A percentile compares a stretch with the other conserved stretches of the same genome.
phyloP scores from a whole-genome alignment of 805 yeast genomes.

The Saccharomycopsis sp. region DNA sequence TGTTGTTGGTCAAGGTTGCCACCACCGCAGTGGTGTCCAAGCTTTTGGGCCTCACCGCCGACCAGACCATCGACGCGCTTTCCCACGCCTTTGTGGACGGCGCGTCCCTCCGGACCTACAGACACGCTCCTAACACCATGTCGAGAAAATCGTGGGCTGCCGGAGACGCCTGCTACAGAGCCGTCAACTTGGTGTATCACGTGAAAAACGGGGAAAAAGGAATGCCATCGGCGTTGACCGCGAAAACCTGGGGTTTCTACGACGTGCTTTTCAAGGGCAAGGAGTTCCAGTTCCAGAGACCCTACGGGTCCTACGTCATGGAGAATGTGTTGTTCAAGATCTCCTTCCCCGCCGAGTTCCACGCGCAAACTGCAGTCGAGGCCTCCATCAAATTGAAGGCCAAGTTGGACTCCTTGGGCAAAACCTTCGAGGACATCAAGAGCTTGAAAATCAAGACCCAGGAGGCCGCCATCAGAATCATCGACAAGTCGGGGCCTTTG shows the following conservation, averaged over 20 bases:
- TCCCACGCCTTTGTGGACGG: constrained; percentile 61
- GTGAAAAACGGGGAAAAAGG: constrained; percentile 49
- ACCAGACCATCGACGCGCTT: constrained; percentile 48
- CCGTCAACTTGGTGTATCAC: constrained; percentile 47
- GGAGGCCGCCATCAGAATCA: constrained; percentile 54
- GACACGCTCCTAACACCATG: constrained; percentile 61
- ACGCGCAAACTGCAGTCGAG: constrained; percentile 60
- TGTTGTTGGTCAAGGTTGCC: constrained; percentile 51
- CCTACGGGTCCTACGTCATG: constrained; percentile 53
- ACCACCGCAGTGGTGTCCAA: constrained; percentile 54
- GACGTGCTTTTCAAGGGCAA: constrained; percentile 52
- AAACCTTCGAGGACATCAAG: constrained; percentile 42
- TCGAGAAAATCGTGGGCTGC: constrained; percentile 65
- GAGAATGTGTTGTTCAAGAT: constrained; percentile 56
- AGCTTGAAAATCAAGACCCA: constrained; percentile 47
- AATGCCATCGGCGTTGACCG: constrained; percentile 51
- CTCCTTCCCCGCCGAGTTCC: constrained; percentile 61
- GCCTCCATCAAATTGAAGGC: constrained; percentile 43
- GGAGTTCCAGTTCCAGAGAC: constrained; percentile 47
- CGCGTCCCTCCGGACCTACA: constrained; percentile 50
- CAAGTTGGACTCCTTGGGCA: constrained; percentile 34
- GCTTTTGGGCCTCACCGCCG: constrained; percentile 42
- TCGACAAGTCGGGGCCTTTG: constrained; percentile 53
- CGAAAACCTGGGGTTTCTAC: constrained; percentile 57
- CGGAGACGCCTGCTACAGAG: constrained; percentile 55